Conservation (phyloP, 495 filamentous ascomycete species). For the Collariella sp. region DNA sequence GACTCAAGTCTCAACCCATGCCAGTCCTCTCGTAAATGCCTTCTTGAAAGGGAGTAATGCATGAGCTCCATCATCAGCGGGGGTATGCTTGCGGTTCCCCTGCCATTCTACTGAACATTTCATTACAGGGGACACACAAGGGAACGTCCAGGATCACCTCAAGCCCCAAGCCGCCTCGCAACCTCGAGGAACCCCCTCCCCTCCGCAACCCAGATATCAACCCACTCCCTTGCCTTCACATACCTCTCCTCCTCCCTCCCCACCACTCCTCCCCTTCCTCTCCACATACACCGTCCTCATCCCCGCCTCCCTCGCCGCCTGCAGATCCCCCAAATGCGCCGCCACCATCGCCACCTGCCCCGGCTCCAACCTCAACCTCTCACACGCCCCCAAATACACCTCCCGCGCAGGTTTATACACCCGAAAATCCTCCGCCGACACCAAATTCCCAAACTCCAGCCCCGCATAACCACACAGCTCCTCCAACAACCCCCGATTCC, state of each 20-base stretch:
- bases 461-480: conserved; percentile 51
- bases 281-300: conserved; percentile 71
- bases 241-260: conserved; percentile 42
- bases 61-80: too few relatives aligned
- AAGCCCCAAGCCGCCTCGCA: conserved; percentile 38
- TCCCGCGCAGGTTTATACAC: conserved; percentile 67
- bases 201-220: conserved; percentile 51
- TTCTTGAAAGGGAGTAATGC: too few relatives aligned
- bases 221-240: conserved; percentile 49
- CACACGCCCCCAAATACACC: conserved; percentile 60
- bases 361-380: conserved; percentile 47
- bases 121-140: too few relatives aligned
- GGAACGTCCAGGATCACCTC: neutral
- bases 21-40: too few relatives aligned
- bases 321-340: conserved; percentile 60
- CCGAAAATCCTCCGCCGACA: conserved; percentile 61
- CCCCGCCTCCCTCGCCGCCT: conserved; percentile 54
- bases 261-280: conserved; percentile 58
- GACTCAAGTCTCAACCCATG: too few relatives aligned
- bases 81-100: too few relatives aligned
- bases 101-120: too few relatives aligned
- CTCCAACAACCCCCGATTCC: conserved; percentile 56
- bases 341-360: conserved; percentile 69
- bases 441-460: conserved; percentile 53
- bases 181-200: conserved; percentile 47